phyloP scores from a whole-genome alignment of 2,329 filamentous ascomycete genomes.

The Microcyclospora tardicrescens region DNA sequence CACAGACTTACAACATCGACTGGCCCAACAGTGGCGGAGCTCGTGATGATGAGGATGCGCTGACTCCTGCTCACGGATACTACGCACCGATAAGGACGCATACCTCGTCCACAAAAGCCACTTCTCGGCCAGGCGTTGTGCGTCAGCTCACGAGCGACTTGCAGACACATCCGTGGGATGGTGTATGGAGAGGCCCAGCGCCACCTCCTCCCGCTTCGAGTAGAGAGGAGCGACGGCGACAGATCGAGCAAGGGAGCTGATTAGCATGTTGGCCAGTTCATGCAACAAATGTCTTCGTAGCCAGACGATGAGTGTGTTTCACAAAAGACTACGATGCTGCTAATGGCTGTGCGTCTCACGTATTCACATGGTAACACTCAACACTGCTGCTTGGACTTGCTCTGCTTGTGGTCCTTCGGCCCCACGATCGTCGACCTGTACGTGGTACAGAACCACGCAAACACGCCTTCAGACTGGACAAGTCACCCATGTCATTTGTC shows the following conservation, averaged over 20 bases:
- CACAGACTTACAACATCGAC: constrained; percentile 32
- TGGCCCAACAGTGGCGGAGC: constrained; percentile 10
- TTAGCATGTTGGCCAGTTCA: neutral
- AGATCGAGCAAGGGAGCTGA: constrained; percentile 28
- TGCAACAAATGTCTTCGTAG: too few relatives aligned
- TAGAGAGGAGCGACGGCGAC: constrained; percentile 21
- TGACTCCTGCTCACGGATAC: constrained; percentile 13
- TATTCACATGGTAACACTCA: too few relatives aligned
- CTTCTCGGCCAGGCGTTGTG: constrained; percentile 6
- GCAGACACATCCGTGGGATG: constrained; percentile 17
- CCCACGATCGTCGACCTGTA: too few relatives aligned
- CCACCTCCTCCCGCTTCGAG: constrained; percentile 13
- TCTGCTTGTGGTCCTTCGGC: too few relatives aligned
- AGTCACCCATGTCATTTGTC: constrained; percentile 38
- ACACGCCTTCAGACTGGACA: constrained; percentile 38
- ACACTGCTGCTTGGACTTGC: too few relatives aligned
- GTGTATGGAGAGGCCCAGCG: constrained; percentile 16
- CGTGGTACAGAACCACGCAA: neutral
- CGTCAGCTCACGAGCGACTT: constrained; percentile 12
- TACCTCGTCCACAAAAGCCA: constrained; percentile 4
- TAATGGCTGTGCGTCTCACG: too few relatives aligned
- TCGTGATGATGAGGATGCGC: constrained; percentile 16
- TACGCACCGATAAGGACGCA: constrained; percentile 11
- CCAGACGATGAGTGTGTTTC: too few relatives aligned
- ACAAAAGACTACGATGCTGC: too few relatives aligned